Percentiles rank a stretch among this genome's conserved stretches.
These are phyloP conservation scores for Selaginella tamariscina DNA, from an alignment of 75 land plant species.

Conservation along the genomic window DNA sequence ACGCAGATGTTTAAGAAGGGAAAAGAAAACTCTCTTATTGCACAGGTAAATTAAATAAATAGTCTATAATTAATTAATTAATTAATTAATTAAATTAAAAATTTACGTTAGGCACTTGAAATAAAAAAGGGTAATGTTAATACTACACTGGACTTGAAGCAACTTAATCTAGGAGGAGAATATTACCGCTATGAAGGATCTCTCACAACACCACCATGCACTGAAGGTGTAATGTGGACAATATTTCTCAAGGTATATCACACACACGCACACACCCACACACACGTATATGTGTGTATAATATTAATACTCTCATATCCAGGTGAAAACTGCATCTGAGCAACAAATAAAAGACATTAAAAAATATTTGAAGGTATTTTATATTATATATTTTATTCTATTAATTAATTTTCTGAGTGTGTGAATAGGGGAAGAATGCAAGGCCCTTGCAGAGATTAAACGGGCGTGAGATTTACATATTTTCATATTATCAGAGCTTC, in stretches of 20 bases:
- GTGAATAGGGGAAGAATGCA: not conserved
- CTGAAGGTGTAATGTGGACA: constrained; percentile 44
- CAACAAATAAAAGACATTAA: not conserved
- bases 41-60: constrained; percentile 34
- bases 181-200: constrained; percentile 61
- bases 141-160: constrained; percentile 9
- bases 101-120: constrained; percentile 5
- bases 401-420: not conserved
- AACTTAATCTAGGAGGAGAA: constrained; percentile 10
- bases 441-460: not conserved
- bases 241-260: constrained; percentile 27
- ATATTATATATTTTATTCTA: not conserved
- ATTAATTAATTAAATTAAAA: no score
- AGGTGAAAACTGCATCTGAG: not conserved
- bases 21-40: constrained; percentile 34
- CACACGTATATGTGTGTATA: not conserved
- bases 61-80: not conserved
- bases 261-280: no score
- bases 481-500: not conserved
- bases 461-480: not conserved
- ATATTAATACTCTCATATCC: not conserved
- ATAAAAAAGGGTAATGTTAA: constrained; percentile 14
- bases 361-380: not conserved
- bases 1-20: constrained; percentile 42
- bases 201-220: constrained; percentile 60